These are phyloP conservation scores for Pouteria campechiana DNA, from an alignment of 179 eudicot species.

Conservation along the genomic window DNA sequence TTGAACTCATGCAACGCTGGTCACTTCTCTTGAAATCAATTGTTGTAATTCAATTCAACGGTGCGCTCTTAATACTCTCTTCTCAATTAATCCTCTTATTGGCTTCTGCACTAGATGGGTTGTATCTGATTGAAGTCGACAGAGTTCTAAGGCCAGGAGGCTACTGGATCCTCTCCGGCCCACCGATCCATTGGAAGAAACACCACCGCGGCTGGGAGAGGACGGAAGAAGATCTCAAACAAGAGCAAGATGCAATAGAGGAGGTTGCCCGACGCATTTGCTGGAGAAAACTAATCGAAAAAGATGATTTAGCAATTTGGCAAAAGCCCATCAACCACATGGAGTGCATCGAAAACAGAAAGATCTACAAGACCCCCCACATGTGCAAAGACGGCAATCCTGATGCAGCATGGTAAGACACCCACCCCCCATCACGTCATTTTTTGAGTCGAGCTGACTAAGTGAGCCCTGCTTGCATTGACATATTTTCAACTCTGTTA, in stretches of 20 bases:
- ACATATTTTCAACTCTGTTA: too few species aligned
- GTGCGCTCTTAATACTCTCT: too few species aligned
- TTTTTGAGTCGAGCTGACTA: too few species aligned
- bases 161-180: slow-evolving; percentile 84
- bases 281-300: slow-evolving; percentile 66
- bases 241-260: slow-evolving; percentile 56
- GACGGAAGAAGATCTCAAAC: slow-evolving; percentile 33
- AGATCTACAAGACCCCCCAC: slow-evolving; percentile 45
- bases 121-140: slow-evolving; percentile 66
- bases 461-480: too few species aligned
- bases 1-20: too few species aligned
- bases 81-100: too few species aligned
- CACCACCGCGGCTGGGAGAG: slow-evolving; percentile 70
- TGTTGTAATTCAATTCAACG: too few species aligned
- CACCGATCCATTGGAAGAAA: slow-evolving; percentile 72
- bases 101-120: too few species aligned
- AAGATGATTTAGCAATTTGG: slow-evolving; percentile 67
- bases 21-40: too few species aligned
- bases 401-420: slow-evolving; percentile 56
- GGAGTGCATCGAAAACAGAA: slow-evolving; percentile 47
- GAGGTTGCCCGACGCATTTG: slow-evolving; percentile 56
- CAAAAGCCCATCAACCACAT: slow-evolving; percentile 77
- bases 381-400: slow-evolving; percentile 43
- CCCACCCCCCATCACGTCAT: too few species aligned
- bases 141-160: slow-evolving; percentile 79